Percentiles rank a stretch among this genome's conserved stretches.
phyloP scores from a whole-genome alignment of 2,329 filamentous ascomycete species.

The Sporothrix curviconia region DNA sequence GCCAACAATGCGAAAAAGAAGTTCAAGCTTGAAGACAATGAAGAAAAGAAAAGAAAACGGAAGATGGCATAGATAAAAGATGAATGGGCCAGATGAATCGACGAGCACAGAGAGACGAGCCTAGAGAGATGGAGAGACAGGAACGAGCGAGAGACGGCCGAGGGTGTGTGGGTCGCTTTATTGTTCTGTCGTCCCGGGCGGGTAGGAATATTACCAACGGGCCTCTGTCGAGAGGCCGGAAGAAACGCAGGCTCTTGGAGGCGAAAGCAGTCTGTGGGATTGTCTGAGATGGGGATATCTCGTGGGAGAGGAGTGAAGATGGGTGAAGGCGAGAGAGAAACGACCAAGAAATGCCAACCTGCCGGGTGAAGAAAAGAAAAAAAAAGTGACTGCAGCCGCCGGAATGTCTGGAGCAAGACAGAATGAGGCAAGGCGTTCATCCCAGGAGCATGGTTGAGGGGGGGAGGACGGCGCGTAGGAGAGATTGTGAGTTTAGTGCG shows the following conservation, averaged over 20 bases:
- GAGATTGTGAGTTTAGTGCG: no score
- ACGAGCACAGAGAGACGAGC: background rate
- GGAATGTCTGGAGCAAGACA: background rate
- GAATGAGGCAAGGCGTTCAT: background rate
- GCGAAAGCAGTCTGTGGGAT: background rate
- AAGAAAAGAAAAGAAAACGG: background rate
- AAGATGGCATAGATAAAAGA: background rate
- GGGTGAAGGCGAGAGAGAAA: background rate
- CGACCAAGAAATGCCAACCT: background rate
- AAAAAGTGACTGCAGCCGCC: slow-evolving; percentile 6
- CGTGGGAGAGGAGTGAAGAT: background rate
- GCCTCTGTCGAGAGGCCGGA: no score
- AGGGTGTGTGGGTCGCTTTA: background rate
- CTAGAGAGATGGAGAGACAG: background rate
- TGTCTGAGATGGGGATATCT: no score
- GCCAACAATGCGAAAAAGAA: no score
- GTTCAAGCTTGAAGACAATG: background rate
- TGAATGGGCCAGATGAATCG: background rate
- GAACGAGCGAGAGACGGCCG: background rate
- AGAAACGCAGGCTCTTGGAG: background rate
- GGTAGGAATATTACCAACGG: slow-evolving; percentile 12
- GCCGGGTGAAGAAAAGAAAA: background rate
- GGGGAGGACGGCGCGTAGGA: background rate
- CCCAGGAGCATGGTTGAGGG: background rate
- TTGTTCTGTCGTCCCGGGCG: background rate